Conservation (phyloP, 1,284 basidiomycete species). For the Stygiomarasmius scandens region DNA sequence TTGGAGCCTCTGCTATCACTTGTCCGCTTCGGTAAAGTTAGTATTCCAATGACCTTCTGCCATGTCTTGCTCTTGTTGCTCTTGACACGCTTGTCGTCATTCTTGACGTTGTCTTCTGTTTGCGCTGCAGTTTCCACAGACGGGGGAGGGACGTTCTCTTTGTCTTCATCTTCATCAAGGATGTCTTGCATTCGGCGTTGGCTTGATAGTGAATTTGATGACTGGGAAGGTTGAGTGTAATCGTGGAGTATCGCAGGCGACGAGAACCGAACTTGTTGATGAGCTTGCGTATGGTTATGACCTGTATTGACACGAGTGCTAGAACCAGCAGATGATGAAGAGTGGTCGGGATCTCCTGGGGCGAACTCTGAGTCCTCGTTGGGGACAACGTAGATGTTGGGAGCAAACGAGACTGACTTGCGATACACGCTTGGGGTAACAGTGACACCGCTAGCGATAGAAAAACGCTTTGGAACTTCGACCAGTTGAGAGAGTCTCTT, state of each 20-base stretch:
- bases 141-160: too few species aligned
- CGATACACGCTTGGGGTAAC: background rate
- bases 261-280: background rate
- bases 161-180: too few species aligned
- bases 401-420: background rate
- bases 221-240: background rate
- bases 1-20: too few species aligned
- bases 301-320: background rate
- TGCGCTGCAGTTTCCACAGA: too few species aligned
- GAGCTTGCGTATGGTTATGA: background rate
- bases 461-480: background rate
- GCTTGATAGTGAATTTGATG: background rate
- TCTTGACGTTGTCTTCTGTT: too few species aligned
- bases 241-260: background rate
- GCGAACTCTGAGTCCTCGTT: background rate
- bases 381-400: background rate
- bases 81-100: too few species aligned
- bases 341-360: too few species aligned
- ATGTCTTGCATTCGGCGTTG: background rate
- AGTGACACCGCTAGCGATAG: background rate
- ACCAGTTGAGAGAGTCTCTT: background rate
- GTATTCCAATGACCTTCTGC: too few species aligned
- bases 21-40: too few species aligned
- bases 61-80: too few species aligned
- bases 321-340: background rate